phyloP scores from a whole-genome alignment of 2,329 filamentous ascomycete species.

The Leptodontidium sp. region DNA sequence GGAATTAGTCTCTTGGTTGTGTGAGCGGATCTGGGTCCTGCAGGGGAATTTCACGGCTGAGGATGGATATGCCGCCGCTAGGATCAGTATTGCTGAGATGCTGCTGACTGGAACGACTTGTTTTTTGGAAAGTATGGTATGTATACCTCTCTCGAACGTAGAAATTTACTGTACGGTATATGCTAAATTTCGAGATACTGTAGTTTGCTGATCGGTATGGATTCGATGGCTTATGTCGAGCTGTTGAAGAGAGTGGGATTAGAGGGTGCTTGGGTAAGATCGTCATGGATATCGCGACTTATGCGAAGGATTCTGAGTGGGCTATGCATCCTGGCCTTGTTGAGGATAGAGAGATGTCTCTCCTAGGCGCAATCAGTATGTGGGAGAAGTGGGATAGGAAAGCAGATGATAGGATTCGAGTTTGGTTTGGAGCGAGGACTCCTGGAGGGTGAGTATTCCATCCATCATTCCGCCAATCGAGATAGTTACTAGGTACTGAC shows the following conservation, averaged over 20 bases:
- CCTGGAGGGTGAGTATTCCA: conserved; percentile 9
- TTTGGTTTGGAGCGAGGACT: conserved; percentile 22
- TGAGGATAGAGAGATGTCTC: conserved; percentile 44
- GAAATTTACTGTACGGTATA: no score
- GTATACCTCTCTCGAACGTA: conserved; percentile 16
- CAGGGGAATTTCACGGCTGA: conserved; percentile 54
- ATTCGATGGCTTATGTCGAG: conserved; percentile 54
- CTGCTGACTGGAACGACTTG: conserved; percentile 58
- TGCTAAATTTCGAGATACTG: no score
- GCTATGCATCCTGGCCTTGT: conserved; percentile 38
- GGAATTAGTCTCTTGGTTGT: conserved; percentile 59
- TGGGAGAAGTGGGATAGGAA: conserved; percentile 18
- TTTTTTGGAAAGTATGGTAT: conserved; percentile 61
- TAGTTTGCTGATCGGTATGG: conserved; percentile 56
- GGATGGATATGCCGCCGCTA: conserved; percentile 58
- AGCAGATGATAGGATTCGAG: conserved; percentile 14
- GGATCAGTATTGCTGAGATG: conserved; percentile 60
- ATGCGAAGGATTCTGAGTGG: conserved; percentile 52
- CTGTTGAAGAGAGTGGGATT: conserved; percentile 55
- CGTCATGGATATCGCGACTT: conserved; percentile 53
- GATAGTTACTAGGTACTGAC: conserved; percentile 40
- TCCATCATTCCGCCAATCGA: conserved; percentile 47
- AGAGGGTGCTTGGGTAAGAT: conserved; percentile 53
- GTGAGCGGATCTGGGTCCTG: conserved; percentile 58
- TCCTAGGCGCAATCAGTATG: conserved; percentile 26